Evolutionary conservation across 306 rosid species (phyloP).

Genomic region (Rosa persica): DNA sequence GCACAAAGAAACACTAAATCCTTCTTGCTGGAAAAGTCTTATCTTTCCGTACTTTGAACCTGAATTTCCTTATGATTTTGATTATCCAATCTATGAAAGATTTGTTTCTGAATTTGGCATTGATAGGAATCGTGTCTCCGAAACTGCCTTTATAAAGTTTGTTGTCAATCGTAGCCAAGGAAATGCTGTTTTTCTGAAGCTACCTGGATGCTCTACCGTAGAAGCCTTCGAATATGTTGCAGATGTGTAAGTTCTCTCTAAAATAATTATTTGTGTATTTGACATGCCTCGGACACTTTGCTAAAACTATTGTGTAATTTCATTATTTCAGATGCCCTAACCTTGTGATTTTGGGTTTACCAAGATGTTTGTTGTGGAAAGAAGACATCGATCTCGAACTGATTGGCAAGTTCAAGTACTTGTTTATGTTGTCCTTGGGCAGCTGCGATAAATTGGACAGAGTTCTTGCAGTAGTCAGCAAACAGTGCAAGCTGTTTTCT

Average conservation of each 20-base stretch:
- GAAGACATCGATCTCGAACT: neutral
- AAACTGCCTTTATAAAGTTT: neutral
- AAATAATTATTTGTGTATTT: neutral
- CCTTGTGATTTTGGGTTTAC: neutral
- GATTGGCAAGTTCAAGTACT: conserved; percentile 7
- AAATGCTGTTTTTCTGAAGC: conserved; percentile 7
- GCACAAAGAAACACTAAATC: conserved; percentile 6
- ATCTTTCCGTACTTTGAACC: neutral
- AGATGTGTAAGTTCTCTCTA: neutral
- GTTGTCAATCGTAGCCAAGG: conserved; percentile 7
- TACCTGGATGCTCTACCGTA: neutral
- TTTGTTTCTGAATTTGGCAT: neutral
- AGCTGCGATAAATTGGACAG: neutral
- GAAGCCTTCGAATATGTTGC: conserved; percentile 1
- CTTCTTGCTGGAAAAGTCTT: conserved; percentile 1
- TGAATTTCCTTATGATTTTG: neutral
- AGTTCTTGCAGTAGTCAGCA: neutral
- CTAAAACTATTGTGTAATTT: neutral
- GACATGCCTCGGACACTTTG: neutral
- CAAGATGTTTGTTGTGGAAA: neutral
- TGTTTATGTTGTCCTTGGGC: neutral
- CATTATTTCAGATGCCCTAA: conserved; percentile 12
- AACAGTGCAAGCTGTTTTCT: conserved; percentile 2
- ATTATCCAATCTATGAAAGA: neutral
- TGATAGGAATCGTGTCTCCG: neutral